A percentile compares a stretch with the other conserved stretches of the same genome.
phyloP scores from a whole-genome alignment of 2,329 filamentous ascomycete genomes.

The Aureobasidium namibiae region DNA sequence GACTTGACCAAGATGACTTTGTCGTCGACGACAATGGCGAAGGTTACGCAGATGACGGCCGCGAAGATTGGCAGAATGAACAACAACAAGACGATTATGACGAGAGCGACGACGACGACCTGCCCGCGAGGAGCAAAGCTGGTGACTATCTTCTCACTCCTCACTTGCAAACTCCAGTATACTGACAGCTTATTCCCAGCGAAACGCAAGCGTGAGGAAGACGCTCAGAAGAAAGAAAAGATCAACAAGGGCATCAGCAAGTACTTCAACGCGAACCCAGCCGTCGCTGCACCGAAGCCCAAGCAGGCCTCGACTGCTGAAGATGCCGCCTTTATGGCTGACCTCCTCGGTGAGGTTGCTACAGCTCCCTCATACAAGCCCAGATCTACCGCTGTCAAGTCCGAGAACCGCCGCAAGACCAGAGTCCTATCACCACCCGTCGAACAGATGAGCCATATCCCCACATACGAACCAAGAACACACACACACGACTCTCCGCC shows the following conservation, averaged over 20 bases:
- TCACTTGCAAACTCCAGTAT: neutral
- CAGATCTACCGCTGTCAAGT: conserved; percentile 52
- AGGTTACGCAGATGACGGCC: conserved; percentile 91
- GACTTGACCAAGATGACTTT: conserved; percentile 91
- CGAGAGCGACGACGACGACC: conserved; percentile 68
- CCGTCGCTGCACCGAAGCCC: conserved; percentile 58
- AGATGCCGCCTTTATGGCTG: conserved; percentile 79
- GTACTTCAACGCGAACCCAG: conserved; percentile 65
- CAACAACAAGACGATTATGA: conserved; percentile 57
- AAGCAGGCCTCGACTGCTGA: conserved; percentile 79
- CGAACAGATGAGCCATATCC: conserved; percentile 38
- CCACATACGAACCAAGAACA: conserved; percentile 19
- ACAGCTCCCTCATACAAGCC: conserved; percentile 55
- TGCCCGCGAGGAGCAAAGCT: conserved; percentile 50
- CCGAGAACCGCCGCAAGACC: conserved; percentile 67
- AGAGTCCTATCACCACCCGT: conserved; percentile 71
- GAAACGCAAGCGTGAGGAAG: conserved; percentile 82
- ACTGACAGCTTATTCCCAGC: conserved; percentile 44
- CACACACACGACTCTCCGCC: conserved; percentile 1
- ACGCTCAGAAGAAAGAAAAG: conserved; percentile 74
- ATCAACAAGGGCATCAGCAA: conserved; percentile 89
- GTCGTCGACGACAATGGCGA: conserved; percentile 97
- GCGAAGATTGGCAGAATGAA: conserved; percentile 84
- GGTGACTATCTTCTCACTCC: conserved; percentile 28
- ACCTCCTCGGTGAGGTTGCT: conserved; percentile 75